Percentiles rank a stretch among this genome's conserved stretches.
These are phyloP conservation scores for Leptographium flavum DNA, from an alignment of 2,329 filamentous ascomycete genomes.

Conservation along the genomic window DNA sequence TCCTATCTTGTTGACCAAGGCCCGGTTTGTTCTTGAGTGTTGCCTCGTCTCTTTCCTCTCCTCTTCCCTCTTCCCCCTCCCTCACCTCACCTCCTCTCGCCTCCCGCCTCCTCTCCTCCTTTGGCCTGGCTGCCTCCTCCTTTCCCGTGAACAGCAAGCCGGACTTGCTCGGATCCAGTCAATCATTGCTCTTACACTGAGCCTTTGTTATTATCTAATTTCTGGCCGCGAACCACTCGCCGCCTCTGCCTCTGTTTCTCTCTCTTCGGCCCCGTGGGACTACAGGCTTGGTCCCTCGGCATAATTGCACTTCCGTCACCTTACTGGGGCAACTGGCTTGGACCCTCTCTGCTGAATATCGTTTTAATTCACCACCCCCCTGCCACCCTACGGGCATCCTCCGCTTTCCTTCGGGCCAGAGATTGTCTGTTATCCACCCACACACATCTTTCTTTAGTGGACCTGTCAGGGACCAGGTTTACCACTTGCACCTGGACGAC, in stretches of 20 bases:
- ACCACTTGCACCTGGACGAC: constrained; percentile 8
- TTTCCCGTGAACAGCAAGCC: constrained; percentile 30
- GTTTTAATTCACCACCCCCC: constrained; percentile 14
- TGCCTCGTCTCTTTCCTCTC: neutral
- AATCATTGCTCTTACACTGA: constrained; percentile 20
- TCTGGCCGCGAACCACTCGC: constrained; percentile 7
- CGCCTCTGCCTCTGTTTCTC: neutral
- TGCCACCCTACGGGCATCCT: constrained; percentile 13
- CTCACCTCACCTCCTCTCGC: neutral
- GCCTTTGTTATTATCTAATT: constrained; percentile 9
- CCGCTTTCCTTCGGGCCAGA: constrained; percentile 27
- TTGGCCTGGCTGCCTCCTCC: neutral
- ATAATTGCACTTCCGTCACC: constrained; percentile 2
- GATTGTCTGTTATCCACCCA: constrained; percentile 10
- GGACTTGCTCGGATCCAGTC: constrained; percentile 44
- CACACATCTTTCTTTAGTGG: constrained; percentile 6
- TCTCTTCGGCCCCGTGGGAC: constrained; percentile 1
- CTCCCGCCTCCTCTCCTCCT: neutral
- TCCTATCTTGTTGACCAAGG: constrained; percentile 14
- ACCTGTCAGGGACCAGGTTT: constrained; percentile 3
- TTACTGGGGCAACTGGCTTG: constrained; percentile 9
- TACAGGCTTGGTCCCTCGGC: constrained; percentile 8
- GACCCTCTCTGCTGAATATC: constrained; percentile 15
- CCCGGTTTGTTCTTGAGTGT: constrained; percentile 8
- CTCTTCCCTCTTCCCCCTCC: neutral